Percentiles rank a stretch among this genome's conserved stretches.
Evolutionary conservation across 805 yeast species (phyloP).

Genomic region (Blastobotrys robertii): DNA sequence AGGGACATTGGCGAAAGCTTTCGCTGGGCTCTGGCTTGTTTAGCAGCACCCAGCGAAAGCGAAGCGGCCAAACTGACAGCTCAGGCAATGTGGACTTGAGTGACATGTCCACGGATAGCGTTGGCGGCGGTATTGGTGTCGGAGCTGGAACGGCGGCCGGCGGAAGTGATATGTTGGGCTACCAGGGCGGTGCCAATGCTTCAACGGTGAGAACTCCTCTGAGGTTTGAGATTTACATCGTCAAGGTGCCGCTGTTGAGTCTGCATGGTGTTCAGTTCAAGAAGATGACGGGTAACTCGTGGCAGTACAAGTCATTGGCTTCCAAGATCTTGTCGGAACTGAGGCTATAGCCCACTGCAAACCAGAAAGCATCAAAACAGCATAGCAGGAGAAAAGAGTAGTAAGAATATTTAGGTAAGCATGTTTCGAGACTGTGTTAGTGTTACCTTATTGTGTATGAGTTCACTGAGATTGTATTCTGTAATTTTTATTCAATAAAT

Average conservation of each 20-base stretch:
- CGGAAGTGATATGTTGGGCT: constrained; percentile 28
- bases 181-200: constrained; percentile 4
- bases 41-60: constrained; percentile 12
- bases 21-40: constrained; percentile 24
- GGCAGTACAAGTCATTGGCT: constrained; percentile 90
- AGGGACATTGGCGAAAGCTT: constrained; percentile 21
- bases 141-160: constrained; percentile 11
- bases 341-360: constrained; percentile 39
- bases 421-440: not conserved
- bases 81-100: constrained; percentile 16
- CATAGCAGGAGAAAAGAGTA: not conserved
- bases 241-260: constrained; percentile 83
- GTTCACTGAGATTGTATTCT: too few relatives aligned
- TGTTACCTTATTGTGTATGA: not conserved
- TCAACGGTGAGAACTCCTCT: constrained; percentile 44
- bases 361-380: not conserved
- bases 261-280: constrained; percentile 92
- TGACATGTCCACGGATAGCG: constrained; percentile 25
- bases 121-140: constrained; percentile 14
- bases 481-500: not conserved
- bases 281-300: constrained; percentile 85
- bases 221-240: constrained; percentile 84
- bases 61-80: constrained; percentile 6
- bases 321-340: constrained; percentile 69
- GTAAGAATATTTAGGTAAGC: not conserved